These are phyloP conservation scores for Chamaecrista fasciculata DNA, from an alignment of 306 rosid genomes.

Conservation along the genomic window DNA sequence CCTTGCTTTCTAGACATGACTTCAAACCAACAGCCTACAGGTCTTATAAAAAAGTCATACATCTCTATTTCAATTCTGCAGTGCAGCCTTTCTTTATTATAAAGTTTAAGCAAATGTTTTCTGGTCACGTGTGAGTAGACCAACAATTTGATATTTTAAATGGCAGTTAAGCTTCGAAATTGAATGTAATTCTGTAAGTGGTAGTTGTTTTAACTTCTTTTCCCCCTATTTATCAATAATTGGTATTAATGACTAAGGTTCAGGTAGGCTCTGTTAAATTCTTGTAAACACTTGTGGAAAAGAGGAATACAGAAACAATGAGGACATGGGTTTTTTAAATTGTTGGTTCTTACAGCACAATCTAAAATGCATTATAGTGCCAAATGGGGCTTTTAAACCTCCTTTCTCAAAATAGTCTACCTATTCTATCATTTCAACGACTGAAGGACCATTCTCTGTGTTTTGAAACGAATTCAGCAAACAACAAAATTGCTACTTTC, in stretches of 20 bases:
- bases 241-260: not conserved
- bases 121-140: not conserved
- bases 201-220: not conserved
- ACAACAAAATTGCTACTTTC: not conserved
- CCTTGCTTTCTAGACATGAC: not conserved
- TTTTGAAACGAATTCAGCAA: slow-evolving; percentile 8
- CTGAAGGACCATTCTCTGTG: not conserved
- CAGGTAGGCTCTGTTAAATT: not conserved
- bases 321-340: not conserved
- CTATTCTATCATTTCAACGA: not conserved
- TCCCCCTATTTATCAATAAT: not conserved
- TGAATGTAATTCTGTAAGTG: not conserved
- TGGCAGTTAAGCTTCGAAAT: not conserved
- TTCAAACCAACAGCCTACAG: not conserved
- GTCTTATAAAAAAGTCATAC: not conserved
- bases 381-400: not conserved
- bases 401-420: not conserved
- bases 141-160: not conserved
- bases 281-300: not conserved
- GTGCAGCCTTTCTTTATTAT: not conserved
- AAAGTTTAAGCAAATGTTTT: not conserved
- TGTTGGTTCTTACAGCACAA: too few relatives aligned
- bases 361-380: not conserved
- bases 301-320: not conserved
- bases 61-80: not conserved